phyloP scores from a whole-genome alignment of 2,329 filamentous ascomycete species.

The Talaromyces sp. region DNA sequence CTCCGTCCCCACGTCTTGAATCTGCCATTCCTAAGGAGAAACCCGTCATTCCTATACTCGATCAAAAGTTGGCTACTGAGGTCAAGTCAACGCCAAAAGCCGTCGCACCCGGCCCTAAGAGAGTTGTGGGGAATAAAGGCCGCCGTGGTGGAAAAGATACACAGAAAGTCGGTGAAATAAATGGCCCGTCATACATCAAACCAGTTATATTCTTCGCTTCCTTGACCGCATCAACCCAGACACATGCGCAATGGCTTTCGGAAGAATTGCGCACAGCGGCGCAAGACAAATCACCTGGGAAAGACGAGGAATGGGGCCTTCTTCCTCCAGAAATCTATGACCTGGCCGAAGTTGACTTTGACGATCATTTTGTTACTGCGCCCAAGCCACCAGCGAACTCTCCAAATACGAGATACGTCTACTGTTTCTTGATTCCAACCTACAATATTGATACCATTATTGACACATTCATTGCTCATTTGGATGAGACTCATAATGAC shows the following conservation, averaged over 20 bases:
- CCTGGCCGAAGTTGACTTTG: conserved; percentile 81
- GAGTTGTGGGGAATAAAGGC: conserved; percentile 34
- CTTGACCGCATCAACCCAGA: conserved; percentile 77
- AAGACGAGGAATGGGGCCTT: conserved; percentile 33
- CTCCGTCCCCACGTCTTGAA: conserved; percentile 27
- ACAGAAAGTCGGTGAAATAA: conserved; percentile 21
- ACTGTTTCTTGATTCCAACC: conserved; percentile 79
- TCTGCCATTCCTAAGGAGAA: conserved; percentile 6
- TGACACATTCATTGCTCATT: conserved; percentile 79
- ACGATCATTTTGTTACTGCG: conserved; percentile 82
- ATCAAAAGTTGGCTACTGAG: neutral
- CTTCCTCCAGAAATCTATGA: conserved; percentile 67
- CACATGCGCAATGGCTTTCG: conserved; percentile 63
- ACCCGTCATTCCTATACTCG: neutral
- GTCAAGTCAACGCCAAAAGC: conserved; percentile 20
- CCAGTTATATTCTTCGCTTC: conserved; percentile 86
- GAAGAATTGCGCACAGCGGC: conserved; percentile 50
- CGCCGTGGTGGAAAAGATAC: conserved; percentile 26
- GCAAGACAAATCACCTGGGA: conserved; percentile 25
- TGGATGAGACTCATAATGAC: conserved; percentile 92
- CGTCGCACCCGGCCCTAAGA: conserved; percentile 29
- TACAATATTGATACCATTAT: conserved; percentile 96
- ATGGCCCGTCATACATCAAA: conserved; percentile 46
- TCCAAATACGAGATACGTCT: conserved; percentile 63
- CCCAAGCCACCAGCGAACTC: conserved; percentile 58